These are phyloP conservation scores for Pichia sp. DNA, from an alignment of 1,139 yeast genomes.

Conservation along the genomic window DNA sequence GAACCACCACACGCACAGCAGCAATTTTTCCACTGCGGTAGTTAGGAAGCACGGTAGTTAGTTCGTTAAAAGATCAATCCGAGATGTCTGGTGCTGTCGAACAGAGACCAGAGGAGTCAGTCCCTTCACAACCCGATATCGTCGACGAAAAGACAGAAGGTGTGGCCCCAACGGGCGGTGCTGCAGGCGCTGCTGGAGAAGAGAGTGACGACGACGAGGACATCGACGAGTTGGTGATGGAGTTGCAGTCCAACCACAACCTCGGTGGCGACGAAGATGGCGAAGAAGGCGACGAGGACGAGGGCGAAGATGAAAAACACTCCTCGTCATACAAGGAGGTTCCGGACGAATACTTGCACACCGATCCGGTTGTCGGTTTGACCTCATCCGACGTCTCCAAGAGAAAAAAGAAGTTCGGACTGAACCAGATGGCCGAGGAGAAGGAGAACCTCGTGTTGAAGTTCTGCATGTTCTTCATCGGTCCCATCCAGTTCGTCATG, in stretches of 20 bases:
- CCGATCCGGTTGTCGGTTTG: slow-evolving; percentile 81
- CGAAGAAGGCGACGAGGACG: slow-evolving; percentile 40
- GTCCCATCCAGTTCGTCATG: slow-evolving; percentile 99
- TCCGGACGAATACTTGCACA: slow-evolving; percentile 85
- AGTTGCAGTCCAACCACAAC: slow-evolving; percentile 67
- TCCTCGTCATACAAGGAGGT: slow-evolving; percentile 55
- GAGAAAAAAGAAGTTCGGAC: slow-evolving; percentile 92
- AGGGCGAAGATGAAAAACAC: slow-evolving; percentile 45
- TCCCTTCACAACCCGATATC: neutral
- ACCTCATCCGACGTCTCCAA: slow-evolving; percentile 72
- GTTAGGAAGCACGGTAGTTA: no score
- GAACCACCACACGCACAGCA: no score
- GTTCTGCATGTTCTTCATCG: slow-evolving; percentile 89
- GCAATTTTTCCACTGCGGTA: no score
- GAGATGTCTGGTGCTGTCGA: slow-evolving; percentile 3
- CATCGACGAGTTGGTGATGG: slow-evolving; percentile 82
- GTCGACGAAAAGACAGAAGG: slow-evolving; percentile 11
- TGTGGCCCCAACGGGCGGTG: slow-evolving; percentile 1
- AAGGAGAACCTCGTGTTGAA: slow-evolving; percentile 76
- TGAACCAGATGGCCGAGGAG: slow-evolving; percentile 94
- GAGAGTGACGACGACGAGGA: slow-evolving; percentile 26
- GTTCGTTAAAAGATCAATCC: no score
- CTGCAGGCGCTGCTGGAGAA: neutral
- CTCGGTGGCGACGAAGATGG: slow-evolving; percentile 34
- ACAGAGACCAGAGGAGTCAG: slow-evolving; percentile 9